Base-by-base conservation (phyloP, 2,329 filamentous ascomycete genomes). In the Aspergillus neoniger region DNA sequence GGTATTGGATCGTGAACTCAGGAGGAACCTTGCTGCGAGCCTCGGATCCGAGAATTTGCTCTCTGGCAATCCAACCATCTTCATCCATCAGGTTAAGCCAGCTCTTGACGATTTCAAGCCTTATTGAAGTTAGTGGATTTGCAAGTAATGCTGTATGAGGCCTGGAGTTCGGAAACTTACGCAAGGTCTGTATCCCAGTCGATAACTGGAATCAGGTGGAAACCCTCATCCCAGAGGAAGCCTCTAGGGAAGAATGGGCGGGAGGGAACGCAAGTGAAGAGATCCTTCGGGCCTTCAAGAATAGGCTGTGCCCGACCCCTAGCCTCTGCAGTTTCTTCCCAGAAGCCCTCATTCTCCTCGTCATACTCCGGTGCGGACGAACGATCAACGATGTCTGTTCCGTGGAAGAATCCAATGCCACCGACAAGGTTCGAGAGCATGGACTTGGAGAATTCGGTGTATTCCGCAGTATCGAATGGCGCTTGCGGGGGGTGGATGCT, bases 211-310 rank as follows among this genome's bases (percentile, higher is more conserved):
- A 96, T 81, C 38, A 99, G 82, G 72, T 99, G 95, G 78, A 98
- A 99, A 0, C 95, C 95, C 76, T 99, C 95, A 70, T 99, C 95
- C 95, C 95, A 99, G 4, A 98, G 83, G 75, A 99, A 99, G 0
- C 95, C 95, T 63, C 95, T 86, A 1, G 95, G 95, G 78, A 99
- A 99, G 81, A 99, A 99, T 0, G 95, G 91, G 4, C 95, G 84
- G 8, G 94, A 98, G 0, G 95, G 95, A 59, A 98, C 89, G 69
- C 88, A 91, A 6, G 93, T 96, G 74, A 93, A 98, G 2, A 99
- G 85, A 74, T 96, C 91, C 57, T 89, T 91, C 1, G 94, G 92
- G 0, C 91, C 91, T 71, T 96, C 92, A 0, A 89, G 77, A 61
- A 86, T 82, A 65, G 92, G 88, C 64, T 86, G 78, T 58, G 86